A percentile compares a stretch with the other conserved stretches of the same genome.
These are phyloP conservation scores for Gossypium rotundifolium DNA, from an alignment of 345 rosid genomes.

Conservation along the genomic window DNA sequence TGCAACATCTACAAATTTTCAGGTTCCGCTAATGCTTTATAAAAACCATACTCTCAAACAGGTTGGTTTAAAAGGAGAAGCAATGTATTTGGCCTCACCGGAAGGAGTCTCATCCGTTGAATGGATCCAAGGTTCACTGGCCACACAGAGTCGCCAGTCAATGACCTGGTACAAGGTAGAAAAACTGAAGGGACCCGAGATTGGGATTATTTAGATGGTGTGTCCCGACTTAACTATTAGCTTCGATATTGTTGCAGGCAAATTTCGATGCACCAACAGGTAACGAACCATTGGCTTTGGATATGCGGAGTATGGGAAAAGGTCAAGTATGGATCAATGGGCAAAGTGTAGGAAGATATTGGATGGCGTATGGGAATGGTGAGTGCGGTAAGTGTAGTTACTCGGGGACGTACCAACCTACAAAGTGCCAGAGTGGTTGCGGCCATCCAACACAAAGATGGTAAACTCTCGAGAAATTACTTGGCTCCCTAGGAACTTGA, in stretches of 20 bases:
- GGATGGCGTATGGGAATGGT: conserved; percentile 80
- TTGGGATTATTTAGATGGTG: too few species aligned
- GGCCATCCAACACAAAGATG: conserved; percentile 80
- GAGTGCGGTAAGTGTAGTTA: conserved; percentile 56
- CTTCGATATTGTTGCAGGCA: conserved; percentile 36
- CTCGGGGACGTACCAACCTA: conserved; percentile 52
- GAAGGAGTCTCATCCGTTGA: conserved; percentile 18
- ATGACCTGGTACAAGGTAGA: conserved; percentile 22
- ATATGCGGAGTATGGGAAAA: conserved; percentile 82
- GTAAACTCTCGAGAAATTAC: conserved; percentile 20
- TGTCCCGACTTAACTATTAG: background rate
- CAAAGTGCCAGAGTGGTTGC: conserved; percentile 71
- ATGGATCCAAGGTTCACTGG: conserved; percentile 14
- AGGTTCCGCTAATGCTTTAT: background rate
- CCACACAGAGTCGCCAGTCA: background rate
- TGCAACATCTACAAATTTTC: background rate
- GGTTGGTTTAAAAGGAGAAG: conserved; percentile 56
- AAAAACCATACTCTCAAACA: conserved; percentile 12
- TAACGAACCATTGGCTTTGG: conserved; percentile 74
- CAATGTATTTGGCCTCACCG: conserved; percentile 40
- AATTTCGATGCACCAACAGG: conserved; percentile 68
- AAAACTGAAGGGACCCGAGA: background rate
- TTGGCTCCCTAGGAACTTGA: too few species aligned
- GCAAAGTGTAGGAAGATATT: conserved; percentile 78
- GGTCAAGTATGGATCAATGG: conserved; percentile 94